Evolutionary conservation across 2,329 filamentous ascomycete species (phyloP), one percentile per base, ranked within the genome.

Genomic region (Pseudogymnoascus sp.): DNA sequence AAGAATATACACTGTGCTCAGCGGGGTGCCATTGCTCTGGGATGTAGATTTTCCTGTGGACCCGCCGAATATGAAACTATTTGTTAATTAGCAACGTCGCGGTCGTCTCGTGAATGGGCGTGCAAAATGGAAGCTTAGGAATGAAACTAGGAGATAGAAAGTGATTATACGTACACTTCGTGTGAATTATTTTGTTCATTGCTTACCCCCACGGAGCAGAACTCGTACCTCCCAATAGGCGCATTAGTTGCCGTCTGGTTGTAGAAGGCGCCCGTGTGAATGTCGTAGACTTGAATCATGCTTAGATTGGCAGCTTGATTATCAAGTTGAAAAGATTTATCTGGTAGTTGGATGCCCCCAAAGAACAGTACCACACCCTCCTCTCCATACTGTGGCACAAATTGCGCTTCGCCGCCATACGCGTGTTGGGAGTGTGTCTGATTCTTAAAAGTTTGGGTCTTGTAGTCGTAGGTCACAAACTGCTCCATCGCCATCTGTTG

Each of bases 1-100:
- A 5, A 67, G 59, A n/a, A 67, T 63, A 39, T 65, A 66, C 10
- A 67, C 62, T 13, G 29, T 60, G 18, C 21, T 13, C 5, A 64
- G 60, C 40, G 15, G 1, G 9, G 33, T 35, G n/a, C n/a, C 7
- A 35, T 12, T 12, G 33, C 7, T 12, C 33, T 12, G 4, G 3
- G 33, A 9, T 10, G 9, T 10, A 2, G 12, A 35, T 7, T 21
- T 3, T 21, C 21, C 21, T 21, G 21, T 27, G 15, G 42, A 33
- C 9, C 60, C 60, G 12, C 60, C 60, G 12, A 61, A 61, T 13
- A 61, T 61, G 21, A 61, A 61, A 18, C 60, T 61, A 9, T 58
- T 35, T 10, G 2, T 35, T 4, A 7, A 35, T 35, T 35, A 35
- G 33, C 8, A 35, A 9, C 8, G 21, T 21, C 21, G 21, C 21